Conservation (phyloP, 352 stramenopile species). For the Phytophthora syringae region DNA sequence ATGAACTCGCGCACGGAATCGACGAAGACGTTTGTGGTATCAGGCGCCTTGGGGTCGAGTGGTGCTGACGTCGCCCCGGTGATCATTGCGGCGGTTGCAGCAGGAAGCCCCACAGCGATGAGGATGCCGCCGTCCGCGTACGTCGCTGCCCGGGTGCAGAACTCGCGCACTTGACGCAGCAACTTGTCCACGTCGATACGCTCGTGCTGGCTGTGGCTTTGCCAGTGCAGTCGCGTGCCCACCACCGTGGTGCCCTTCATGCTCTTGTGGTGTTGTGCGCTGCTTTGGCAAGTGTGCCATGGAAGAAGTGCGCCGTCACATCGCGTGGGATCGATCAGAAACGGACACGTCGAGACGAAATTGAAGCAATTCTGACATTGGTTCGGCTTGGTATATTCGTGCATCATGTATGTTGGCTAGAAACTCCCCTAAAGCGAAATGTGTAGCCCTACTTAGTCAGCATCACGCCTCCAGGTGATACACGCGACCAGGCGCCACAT, state of each 20-base stretch:
- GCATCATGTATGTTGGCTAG: background rate
- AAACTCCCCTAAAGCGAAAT: background rate
- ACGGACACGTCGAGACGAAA: too few relatives aligned
- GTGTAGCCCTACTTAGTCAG: background rate
- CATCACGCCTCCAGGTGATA: constrained; percentile 50
- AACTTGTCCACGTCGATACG: constrained; percentile 52
- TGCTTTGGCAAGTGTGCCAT: constrained; percentile 5
- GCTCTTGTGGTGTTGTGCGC: constrained; percentile 1
- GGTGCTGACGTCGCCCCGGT: constrained; percentile 13
- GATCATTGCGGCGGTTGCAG: constrained; percentile 13
- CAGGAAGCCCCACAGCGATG: constrained; percentile 56
- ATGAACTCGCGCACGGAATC: constrained; percentile 55
- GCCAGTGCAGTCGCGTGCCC: constrained; percentile 73
- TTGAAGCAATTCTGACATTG: background rate
- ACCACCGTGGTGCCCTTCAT: constrained; percentile 52
- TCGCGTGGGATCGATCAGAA: constrained; percentile 26
- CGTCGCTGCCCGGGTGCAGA: constrained; percentile 53
- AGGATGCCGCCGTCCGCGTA: constrained; percentile 61
- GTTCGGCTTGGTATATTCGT: background rate
- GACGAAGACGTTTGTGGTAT: constrained; percentile 41
- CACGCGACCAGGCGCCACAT: constrained; percentile 47
- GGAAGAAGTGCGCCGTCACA: constrained; percentile 17
- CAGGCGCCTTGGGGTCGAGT: too few relatives aligned
- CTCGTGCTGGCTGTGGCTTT: constrained; percentile 56
- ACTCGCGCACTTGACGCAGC: constrained; percentile 53